phyloP scores from a whole-genome alignment of 2,329 filamentous ascomycete genomes.

The Hypoxylon sp. region DNA sequence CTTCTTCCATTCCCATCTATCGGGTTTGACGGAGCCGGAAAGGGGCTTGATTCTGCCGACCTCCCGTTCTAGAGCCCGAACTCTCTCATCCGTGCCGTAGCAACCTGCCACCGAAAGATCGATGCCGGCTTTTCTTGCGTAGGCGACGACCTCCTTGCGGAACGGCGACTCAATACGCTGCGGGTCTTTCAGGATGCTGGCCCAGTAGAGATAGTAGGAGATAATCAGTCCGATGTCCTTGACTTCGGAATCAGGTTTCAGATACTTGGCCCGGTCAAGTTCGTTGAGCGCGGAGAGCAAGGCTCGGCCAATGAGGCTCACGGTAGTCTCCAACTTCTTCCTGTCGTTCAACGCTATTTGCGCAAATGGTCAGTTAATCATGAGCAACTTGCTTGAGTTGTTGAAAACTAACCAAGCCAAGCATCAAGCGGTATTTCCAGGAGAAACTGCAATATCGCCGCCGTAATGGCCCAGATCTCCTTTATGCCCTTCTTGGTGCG shows the following conservation, averaged over 20 bases:
- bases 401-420: constrained; percentile 42
- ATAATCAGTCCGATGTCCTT: constrained; percentile 44
- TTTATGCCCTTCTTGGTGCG: constrained; percentile 39
- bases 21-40: constrained; percentile 34
- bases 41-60: constrained; percentile 38
- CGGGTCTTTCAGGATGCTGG: constrained; percentile 18
- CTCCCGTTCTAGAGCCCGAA: constrained; percentile 49
- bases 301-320: constrained; percentile 37
- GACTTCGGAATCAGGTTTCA: constrained; percentile 42
- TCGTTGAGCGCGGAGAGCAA: constrained; percentile 43
- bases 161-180: constrained; percentile 33
- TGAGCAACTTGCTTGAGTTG: background rate
- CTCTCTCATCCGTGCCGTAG: constrained; percentile 47
- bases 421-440: constrained; percentile 30
- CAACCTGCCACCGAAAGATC: constrained; percentile 38
- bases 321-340: constrained; percentile 29
- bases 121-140: constrained; percentile 44
- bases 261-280: constrained; percentile 39
- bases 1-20: constrained; percentile 46
- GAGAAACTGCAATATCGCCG: constrained; percentile 43
- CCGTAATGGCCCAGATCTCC: constrained; percentile 44
- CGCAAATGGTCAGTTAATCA: constrained; percentile 4
- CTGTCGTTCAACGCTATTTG: constrained; percentile 34
- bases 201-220: constrained; percentile 41
- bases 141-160: constrained; percentile 40